Percentiles rank a stretch among this genome's conserved stretches.
Conservation (phyloP, 1,284 basidiomycete species). For the Leccinum angustisporum region DNA sequence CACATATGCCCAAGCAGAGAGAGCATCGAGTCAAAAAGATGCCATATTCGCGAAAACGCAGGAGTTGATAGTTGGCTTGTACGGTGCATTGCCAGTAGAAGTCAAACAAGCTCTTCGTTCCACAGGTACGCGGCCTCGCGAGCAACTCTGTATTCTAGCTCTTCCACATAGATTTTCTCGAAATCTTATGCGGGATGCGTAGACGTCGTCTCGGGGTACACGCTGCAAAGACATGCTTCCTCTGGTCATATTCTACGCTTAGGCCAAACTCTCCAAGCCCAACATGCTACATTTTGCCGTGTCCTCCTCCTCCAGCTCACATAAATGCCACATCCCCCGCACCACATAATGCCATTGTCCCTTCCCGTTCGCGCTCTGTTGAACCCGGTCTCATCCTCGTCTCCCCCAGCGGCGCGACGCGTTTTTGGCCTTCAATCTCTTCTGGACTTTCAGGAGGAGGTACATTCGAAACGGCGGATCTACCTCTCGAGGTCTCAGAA, state of each 20-base stretch:
- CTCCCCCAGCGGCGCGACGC: slow-evolving; percentile 60
- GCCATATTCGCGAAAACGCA: no score
- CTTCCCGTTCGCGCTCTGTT: slow-evolving; percentile 52
- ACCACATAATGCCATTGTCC: slow-evolving; percentile 69
- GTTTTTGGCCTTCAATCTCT: slow-evolving; percentile 80
- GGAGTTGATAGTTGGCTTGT: no score
- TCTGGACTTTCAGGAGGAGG: slow-evolving; percentile 81
- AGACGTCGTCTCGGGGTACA: slow-evolving; percentile 69
- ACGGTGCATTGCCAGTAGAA: no score
- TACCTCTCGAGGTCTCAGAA: slow-evolving; percentile 46
- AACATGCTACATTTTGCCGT: slow-evolving; percentile 81
- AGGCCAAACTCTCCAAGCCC: slow-evolving; percentile 40
- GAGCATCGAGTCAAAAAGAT: no score
- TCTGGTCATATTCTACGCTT: slow-evolving; percentile 74
- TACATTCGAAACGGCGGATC: slow-evolving; percentile 51
- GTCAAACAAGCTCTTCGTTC: no score
- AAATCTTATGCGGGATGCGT: slow-evolving; percentile 25
- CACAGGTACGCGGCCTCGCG: no score
- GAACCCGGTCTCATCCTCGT: slow-evolving; percentile 78
- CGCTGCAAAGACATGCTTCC: slow-evolving; percentile 69
- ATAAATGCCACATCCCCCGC: slow-evolving; percentile 42
- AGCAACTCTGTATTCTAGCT: no score
- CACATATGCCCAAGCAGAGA: no score
- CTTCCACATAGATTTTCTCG: no score
- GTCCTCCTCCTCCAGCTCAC: slow-evolving; percentile 43